Percentiles rank a stretch among this genome's conserved stretches.
Conservation (phyloP, 73 alveolate species). For the Symbiodinium natans region DNA sequence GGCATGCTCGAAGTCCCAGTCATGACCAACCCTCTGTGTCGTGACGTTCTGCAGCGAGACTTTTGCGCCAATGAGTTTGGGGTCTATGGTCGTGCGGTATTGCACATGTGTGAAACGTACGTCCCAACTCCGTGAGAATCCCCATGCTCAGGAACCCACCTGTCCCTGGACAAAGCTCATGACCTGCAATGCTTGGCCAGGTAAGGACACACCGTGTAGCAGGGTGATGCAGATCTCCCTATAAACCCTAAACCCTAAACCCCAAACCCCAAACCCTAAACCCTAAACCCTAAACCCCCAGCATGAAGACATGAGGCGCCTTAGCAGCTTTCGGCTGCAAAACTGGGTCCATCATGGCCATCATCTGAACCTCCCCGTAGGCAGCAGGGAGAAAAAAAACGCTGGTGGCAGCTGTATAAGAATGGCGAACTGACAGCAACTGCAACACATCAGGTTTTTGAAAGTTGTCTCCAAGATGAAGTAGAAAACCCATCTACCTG, state of each 20-base stretch:
- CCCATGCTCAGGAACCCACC: no score
- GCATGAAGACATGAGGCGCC: not conserved
- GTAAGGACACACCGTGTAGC: not conserved
- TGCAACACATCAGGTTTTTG: not conserved
- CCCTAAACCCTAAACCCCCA: no score
- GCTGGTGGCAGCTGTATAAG: not conserved
- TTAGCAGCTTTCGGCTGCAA: conserved; percentile 85
- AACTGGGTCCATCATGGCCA: conserved; percentile 47
- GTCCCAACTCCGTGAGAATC: not conserved
- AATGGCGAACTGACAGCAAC: not conserved
- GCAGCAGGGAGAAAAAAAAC: not conserved
- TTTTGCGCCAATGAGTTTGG: no score
- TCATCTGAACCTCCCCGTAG: conserved; percentile 13
- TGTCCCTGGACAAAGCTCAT: conserved; percentile 37
- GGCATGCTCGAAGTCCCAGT: no score
- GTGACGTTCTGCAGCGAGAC: no score
- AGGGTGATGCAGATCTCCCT: no score
- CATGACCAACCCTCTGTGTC: no score
- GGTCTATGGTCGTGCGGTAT: no score
- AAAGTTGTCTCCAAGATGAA: no score
- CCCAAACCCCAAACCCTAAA: not conserved
- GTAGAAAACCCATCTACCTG: not conserved
- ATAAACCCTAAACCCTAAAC: not conserved
- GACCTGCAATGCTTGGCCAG: not conserved
- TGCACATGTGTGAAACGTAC: no score